phyloP scores from a whole-genome alignment of 371 early-diverging fungal species.

The Paraphysoderma sedebokerense region DNA sequence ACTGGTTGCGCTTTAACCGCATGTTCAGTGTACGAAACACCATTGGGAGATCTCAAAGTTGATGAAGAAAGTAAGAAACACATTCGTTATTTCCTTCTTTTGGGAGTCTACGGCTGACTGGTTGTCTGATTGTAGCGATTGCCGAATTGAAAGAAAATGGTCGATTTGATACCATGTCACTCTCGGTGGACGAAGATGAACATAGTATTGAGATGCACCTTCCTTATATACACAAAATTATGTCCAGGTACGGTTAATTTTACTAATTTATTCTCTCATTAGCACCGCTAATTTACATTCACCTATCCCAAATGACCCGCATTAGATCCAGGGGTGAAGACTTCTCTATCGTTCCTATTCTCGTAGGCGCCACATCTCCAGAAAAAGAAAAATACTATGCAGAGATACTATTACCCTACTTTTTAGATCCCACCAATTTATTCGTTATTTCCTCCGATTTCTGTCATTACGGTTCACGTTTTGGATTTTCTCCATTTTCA shows the following conservation, averaged over 20 bases:
- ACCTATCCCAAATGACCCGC: no score
- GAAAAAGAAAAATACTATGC: constrained; percentile 30
- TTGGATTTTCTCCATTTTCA: constrained; percentile 9
- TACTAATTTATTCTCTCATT: neutral
- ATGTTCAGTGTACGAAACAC: constrained; percentile 59
- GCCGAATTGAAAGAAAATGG: constrained; percentile 21
- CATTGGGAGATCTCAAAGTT: constrained; percentile 57
- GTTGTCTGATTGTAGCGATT: constrained; percentile 18
- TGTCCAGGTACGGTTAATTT: constrained; percentile 30
- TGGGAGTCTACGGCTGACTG: no score
- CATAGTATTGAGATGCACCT: constrained; percentile 93
- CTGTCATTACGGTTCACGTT: constrained; percentile 68
- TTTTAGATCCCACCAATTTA: constrained; percentile 41
- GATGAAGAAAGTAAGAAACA: no score
- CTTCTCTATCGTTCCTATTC: constrained; percentile 60
- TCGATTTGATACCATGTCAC: constrained; percentile 41
- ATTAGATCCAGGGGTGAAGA: no score
- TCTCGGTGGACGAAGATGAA: constrained; percentile 64
- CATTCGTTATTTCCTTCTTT: no score
- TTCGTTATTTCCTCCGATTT: constrained; percentile 90
- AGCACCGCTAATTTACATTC: no score
- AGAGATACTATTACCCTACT: constrained; percentile 42
- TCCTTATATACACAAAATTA: constrained; percentile 62
- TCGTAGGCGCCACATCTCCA: constrained; percentile 63
- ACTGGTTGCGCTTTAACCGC: constrained; percentile 57